Conservation (phyloP, 1,284 basidiomycete genomes). For the Marasmius tenuissimus region DNA sequence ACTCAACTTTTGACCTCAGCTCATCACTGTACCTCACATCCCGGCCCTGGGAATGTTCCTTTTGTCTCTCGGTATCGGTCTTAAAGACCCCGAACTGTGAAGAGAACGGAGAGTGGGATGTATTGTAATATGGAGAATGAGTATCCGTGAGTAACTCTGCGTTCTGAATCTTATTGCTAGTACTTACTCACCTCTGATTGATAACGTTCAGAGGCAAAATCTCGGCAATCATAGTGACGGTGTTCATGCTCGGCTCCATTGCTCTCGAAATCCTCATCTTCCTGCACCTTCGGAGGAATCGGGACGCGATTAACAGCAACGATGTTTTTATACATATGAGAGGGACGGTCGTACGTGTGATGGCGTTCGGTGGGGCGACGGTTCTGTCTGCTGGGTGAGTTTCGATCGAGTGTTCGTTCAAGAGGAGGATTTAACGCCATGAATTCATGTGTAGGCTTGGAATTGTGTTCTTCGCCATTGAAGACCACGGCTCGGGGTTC, state of each 20-base stretch:
- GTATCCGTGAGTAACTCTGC: slow-evolving; percentile 11
- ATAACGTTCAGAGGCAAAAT: slow-evolving; percentile 8
- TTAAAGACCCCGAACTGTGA: slow-evolving; percentile 9
- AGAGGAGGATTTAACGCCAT: not conserved
- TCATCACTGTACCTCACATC: slow-evolving; percentile 9
- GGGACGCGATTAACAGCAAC: not conserved
- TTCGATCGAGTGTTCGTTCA: not conserved
- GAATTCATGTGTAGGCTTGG: slow-evolving; percentile 1
- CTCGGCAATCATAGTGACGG: slow-evolving; percentile 8
- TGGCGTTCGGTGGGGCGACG: slow-evolving; percentile 8
- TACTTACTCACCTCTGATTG: not conserved
- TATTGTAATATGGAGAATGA: slow-evolving; percentile 13
- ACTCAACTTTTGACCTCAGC: not conserved
- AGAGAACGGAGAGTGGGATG: slow-evolving; percentile 6
- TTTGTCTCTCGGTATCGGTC: slow-evolving; percentile 9
- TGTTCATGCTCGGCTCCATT: slow-evolving; percentile 9
- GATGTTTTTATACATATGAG: not conserved
- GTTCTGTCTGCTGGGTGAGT: slow-evolving; percentile 11
- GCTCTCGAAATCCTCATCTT: slow-evolving; percentile 4
- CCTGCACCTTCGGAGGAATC: slow-evolving; percentile 3
- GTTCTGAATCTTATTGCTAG: not conserved
- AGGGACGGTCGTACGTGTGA: slow-evolving; percentile 7
- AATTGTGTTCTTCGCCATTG: slow-evolving; percentile 10
- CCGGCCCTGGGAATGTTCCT: slow-evolving; percentile 5
- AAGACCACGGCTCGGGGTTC: slow-evolving; percentile 2